Base-by-base conservation (phyloP, 805 yeast genomes). In the Yarrowia bubula region DNA sequence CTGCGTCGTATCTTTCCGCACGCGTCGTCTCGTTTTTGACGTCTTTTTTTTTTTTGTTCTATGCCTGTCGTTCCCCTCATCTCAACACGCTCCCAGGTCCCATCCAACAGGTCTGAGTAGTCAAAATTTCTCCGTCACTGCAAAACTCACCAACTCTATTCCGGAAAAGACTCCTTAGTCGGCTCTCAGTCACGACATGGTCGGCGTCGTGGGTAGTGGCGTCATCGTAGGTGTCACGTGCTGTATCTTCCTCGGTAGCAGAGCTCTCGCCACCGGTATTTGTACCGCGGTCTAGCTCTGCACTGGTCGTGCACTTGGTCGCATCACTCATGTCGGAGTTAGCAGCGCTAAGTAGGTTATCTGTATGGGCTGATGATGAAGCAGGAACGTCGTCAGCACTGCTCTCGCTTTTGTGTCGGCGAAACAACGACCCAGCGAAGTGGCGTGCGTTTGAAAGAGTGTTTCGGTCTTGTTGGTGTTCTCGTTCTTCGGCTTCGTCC, bases 401-500 rank as follows among this genome's bases (percentile, higher is more conserved):
- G 50, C 51, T 46, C 31, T 42, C 47, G 31, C 47, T 42, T 42
- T 42, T 42, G 47, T 42, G 47, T 13, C 47, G 47, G 9, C 47
- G 28, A 37, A 46, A 31, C 6, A 46, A 14, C 13, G 37, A 11
- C n/a, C 37, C 5, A 1, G 35, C 37, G 2, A 39, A 11, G 4
- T 38, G 9, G n/a, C 47, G 37, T 3, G 61, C 31, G 15, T 55
- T 55, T 2, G 31, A 31, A 2, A 28, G 22, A 11, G 61, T 55
- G 8, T 55, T 55, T 2, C 39, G 39, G 2, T 11, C 11, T 38
- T 55, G 47, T 17, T 41, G 47, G 2, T 15, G 38, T 4, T 41
- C 11, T 11, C 47, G n/a, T 15, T 55, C 61, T n/a, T 55, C 47
- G 4, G 37, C 61, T 15, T 55, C 61, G 38, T 55, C 61, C 47